Conservation (phyloP, 1,139 yeast species). For the Debaryomyces nepalensis region DNA sequence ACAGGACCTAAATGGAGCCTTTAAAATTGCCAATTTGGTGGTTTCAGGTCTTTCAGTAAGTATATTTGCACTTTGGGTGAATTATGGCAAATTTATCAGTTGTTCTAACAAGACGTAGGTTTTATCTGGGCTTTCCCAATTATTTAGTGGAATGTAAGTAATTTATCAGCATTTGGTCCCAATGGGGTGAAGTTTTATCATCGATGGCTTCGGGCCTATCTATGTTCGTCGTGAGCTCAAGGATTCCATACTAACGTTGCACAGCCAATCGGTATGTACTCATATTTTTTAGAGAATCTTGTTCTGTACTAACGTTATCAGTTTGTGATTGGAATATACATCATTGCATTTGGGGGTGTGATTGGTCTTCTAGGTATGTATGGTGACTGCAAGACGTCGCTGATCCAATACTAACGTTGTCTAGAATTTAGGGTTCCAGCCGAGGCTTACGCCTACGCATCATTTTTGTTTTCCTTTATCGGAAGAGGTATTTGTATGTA, state of each 20-base stretch:
- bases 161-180: neutral
- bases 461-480: constrained; percentile 79
- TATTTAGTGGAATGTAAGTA: constrained; percentile 60
- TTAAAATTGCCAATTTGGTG: constrained; percentile 65
- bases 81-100: neutral
- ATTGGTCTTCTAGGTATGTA: constrained; percentile 58
- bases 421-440: constrained; percentile 69
- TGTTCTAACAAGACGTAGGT: constrained; percentile 38
- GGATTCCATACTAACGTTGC: constrained; percentile 1
- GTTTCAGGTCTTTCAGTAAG: constrained; percentile 67
- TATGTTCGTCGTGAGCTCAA: neutral
- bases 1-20: constrained; percentile 52
- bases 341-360: constrained; percentile 57
- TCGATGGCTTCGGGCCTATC: too few relatives aligned
- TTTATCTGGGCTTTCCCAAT: constrained; percentile 62
- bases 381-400: neutral
- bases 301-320: constrained; percentile 18
- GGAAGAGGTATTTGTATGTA: constrained; percentile 77
- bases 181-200: too few relatives aligned
- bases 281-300: neutral
- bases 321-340: constrained; percentile 60
- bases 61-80: constrained; percentile 15
- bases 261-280: constrained; percentile 25
- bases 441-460: constrained; percentile 70
- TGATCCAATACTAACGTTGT: constrained; percentile 20